These are phyloP conservation scores for Papilionanthe hybrid DNA, from an alignment of 116 monocot genomes.

Conservation along the genomic window DNA sequence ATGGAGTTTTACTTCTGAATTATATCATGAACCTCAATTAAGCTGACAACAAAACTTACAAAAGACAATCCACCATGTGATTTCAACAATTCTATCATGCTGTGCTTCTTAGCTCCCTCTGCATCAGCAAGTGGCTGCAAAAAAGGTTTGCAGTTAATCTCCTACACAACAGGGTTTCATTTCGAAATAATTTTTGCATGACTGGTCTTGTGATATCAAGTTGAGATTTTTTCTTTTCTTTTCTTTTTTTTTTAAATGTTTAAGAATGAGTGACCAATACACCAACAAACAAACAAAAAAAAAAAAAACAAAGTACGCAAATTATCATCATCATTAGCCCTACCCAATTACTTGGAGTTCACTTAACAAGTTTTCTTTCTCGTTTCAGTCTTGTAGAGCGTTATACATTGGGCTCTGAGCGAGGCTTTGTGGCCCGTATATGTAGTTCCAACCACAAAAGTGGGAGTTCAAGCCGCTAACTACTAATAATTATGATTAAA, in stretches of 20 bases:
- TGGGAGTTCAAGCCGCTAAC: no score
- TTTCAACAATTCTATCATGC: conserved; percentile 76
- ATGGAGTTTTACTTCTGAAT: neutral
- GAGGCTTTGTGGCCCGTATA: no score
- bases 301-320: no score
- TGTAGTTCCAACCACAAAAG: no score
- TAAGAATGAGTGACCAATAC: no score
- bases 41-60: conserved; percentile 47
- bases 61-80: conserved; percentile 74
- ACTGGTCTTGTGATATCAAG: neutral
- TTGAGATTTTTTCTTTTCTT: neutral
- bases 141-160: neutral
- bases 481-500: no score
- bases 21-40: neutral
- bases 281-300: no score
- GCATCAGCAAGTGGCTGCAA: conserved; percentile 93
- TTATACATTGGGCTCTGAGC: no score
- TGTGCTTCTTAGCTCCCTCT: conserved; percentile 82
- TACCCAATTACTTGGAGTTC: no score
- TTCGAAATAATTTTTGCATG: neutral
- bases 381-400: no score
- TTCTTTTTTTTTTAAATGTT: neutral
- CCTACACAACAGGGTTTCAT: neutral
- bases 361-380: no score
- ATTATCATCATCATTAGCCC: no score